phyloP scores from a whole-genome alignment of 164 flowering plant genomes.

The Cinnamomum micranthum region DNA sequence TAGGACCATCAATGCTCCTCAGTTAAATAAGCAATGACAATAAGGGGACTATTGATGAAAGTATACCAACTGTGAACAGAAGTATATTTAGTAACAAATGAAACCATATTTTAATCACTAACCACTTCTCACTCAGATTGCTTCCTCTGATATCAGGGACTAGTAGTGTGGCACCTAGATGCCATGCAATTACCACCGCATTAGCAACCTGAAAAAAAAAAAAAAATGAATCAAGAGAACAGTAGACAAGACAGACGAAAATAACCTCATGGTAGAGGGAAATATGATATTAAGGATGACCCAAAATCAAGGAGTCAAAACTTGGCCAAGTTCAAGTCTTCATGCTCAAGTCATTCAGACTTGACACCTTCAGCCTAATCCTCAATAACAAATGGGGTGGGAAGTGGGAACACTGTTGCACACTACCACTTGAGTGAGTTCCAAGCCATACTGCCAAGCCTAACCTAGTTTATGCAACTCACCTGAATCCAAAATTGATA shows the following conservation, averaged over 20 bases:
- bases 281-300: not conserved
- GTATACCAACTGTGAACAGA: not conserved
- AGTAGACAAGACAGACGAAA: not conserved
- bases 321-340: too few species aligned
- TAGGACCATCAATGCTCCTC: too few species aligned
- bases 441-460: too few species aligned
- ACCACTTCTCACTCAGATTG: conserved; percentile 71
- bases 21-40: too few species aligned
- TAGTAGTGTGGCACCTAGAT: conserved; percentile 86
- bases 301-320: too few species aligned
- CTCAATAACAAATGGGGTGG: not conserved
- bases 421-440: too few species aligned
- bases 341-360: too few species aligned
- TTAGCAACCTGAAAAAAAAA: conserved; percentile 61
- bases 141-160: conserved; percentile 92
- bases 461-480: too few species aligned
- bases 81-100: not conserved
- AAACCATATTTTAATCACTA: conserved; percentile 5
- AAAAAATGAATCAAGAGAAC: not conserved
- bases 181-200: conserved; percentile 82
- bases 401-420: not conserved
- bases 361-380: not conserved
- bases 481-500: too few species aligned
- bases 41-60: not conserved
- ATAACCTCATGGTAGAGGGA: not conserved